phyloP scores from a whole-genome alignment of 495 filamentous ascomycete genomes.

The Penicillium turbatum region DNA sequence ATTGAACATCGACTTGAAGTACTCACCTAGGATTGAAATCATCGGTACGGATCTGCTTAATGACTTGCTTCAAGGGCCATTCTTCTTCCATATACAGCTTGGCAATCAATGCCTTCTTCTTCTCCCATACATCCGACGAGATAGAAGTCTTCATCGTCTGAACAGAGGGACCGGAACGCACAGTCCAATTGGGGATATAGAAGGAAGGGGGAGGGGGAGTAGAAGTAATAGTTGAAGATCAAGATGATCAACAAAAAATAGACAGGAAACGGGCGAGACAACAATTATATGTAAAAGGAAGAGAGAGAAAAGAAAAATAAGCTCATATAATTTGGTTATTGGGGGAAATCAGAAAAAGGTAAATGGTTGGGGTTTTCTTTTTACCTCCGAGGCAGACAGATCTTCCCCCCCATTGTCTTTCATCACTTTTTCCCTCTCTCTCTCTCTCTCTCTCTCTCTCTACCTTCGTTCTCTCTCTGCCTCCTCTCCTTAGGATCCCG shows the following conservation, averaged over 20 bases:
- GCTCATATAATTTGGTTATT: too few species aligned
- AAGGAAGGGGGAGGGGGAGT: not conserved
- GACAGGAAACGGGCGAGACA: slow-evolving; percentile 7
- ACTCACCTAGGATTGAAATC: slow-evolving; percentile 48
- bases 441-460: too few species aligned
- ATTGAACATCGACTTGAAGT: not conserved
- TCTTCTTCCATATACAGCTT: slow-evolving; percentile 48
- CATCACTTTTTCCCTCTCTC: too few species aligned
- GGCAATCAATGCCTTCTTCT: slow-evolving; percentile 45
- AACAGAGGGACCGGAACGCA: not conserved
- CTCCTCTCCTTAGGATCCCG: too few species aligned
- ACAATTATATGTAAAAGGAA: slow-evolving; percentile 1
- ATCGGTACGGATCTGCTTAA: slow-evolving; percentile 45
- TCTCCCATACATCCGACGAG: slow-evolving; percentile 48
- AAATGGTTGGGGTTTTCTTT: not conserved
- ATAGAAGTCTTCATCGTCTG: slow-evolving; percentile 45
- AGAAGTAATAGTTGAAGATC: not conserved
- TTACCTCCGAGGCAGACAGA: not conserved
- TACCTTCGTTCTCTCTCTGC: too few species aligned
- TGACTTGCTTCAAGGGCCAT: slow-evolving; percentile 49
- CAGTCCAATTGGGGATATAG: slow-evolving; percentile 1
- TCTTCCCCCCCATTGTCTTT: not conserved
- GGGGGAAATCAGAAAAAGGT: not conserved
- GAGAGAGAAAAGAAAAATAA: not conserved
- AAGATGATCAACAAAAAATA: not conserved